Conservation (phyloP, 768 basidiomycete species). For the Pulveroboletus ravenelii region DNA sequence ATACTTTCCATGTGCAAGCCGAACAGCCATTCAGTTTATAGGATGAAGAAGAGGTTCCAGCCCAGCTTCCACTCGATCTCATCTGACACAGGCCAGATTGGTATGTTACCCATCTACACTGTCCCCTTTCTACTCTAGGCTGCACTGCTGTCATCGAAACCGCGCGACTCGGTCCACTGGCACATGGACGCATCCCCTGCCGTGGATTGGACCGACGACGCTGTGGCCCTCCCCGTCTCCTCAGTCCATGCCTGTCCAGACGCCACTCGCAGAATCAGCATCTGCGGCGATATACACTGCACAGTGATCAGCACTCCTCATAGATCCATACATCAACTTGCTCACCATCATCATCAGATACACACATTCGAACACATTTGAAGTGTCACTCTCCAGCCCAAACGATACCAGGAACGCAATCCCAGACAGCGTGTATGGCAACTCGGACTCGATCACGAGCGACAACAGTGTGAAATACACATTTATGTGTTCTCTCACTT, state of each 20-base stretch:
- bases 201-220: constrained; percentile 9
- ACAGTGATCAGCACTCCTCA: background rate
- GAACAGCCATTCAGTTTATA: no score
- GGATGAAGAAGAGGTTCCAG: no score
- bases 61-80: no score
- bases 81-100: no score
- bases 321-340: no score
- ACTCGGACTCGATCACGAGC: constrained; percentile 21
- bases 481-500: constrained; percentile 7
- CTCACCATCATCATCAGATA: constrained; percentile 25
- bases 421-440: constrained; percentile 25
- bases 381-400: constrained; percentile 11
- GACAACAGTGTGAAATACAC: constrained; percentile 18
- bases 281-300: constrained; percentile 25
- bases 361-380: constrained; percentile 15
- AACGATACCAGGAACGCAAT: constrained; percentile 23
- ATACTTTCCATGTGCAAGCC: no score
- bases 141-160: background rate
- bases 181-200: background rate
- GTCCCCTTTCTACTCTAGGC: background rate
- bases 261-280: constrained; percentile 23
- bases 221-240: constrained; percentile 4
- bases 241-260: constrained; percentile 15
- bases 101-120: background rate
- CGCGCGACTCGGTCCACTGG: background rate